Evolutionary conservation across 2,329 filamentous ascomycete genomes (phyloP).

Genomic region (Talaromyces sp.): DNA sequence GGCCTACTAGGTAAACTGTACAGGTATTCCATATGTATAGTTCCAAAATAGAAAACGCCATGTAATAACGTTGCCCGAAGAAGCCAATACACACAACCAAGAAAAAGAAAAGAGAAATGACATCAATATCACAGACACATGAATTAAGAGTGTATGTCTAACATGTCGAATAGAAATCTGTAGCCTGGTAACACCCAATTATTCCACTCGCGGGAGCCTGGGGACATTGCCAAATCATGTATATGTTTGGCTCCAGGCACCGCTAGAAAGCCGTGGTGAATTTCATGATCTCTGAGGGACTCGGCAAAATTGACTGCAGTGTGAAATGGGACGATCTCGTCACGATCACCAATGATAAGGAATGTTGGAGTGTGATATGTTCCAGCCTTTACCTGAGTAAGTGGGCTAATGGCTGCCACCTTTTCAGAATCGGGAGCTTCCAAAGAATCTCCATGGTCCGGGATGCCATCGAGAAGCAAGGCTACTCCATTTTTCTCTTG

Average conservation of each 20-base stretch:
- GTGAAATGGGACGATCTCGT: slow-evolving; percentile 16
- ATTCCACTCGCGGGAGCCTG: not conserved
- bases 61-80: not conserved
- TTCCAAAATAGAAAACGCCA: not conserved
- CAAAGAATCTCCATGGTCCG: not conserved
- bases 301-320: not conserved
- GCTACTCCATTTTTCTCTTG: slow-evolving; percentile 32
- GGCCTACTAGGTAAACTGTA: not conserved
- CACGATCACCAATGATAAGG: slow-evolving; percentile 14
- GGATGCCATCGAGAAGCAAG: not conserved
- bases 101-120: not conserved
- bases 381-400: not conserved
- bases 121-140: not conserved
- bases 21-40: not conserved
- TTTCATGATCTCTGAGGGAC: not conserved
- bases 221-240: not conserved
- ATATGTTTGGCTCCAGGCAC: not conserved
- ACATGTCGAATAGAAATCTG: not conserved
- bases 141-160: not conserved
- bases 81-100: not conserved
- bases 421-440: not conserved
- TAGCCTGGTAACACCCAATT: not conserved
- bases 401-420: not conserved
- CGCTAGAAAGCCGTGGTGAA: not conserved
- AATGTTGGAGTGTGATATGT: slow-evolving; percentile 15